Evolutionary conservation across 768 basidiomycete species (phyloP).

Genomic region (Kondoa subrosea): DNA sequence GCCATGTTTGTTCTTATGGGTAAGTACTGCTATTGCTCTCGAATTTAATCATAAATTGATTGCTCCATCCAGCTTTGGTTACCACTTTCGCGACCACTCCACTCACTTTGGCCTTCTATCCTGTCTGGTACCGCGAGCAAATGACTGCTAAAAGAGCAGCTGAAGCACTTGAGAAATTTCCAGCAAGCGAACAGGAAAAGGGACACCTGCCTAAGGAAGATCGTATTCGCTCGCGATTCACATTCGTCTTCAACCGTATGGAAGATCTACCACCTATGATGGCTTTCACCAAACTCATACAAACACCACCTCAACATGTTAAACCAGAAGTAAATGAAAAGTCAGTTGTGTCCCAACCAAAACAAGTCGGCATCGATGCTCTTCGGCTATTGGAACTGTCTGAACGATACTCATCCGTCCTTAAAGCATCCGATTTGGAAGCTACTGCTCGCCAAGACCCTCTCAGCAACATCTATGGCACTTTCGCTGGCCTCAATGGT

Average conservation of each 20-base stretch:
- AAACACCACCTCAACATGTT: constrained; percentile 30
- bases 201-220: constrained; percentile 19
- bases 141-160: neutral
- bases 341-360: neutral
- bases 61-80: neutral
- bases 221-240: constrained; percentile 46
- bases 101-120: constrained; percentile 60
- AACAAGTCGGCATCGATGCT: constrained; percentile 43
- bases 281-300: constrained; percentile 70
- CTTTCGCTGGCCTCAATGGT: constrained; percentile 55
- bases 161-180: constrained; percentile 7
- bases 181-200: constrained; percentile 14
- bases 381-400: constrained; percentile 80
- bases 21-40: neutral
- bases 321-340: too few relatives aligned
- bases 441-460: constrained; percentile 53
- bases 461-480: constrained; percentile 53
- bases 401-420: constrained; percentile 67
- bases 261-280: constrained; percentile 81
- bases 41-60: neutral
- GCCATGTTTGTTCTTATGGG: constrained; percentile 67
- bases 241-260: constrained; percentile 71
- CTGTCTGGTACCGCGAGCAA: constrained; percentile 40
- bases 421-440: constrained; percentile 52
- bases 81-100: constrained; percentile 40